Percentiles rank a stretch among this genome's conserved stretches.
phyloP scores from a whole-genome alignment of 306 rosid species.

The Biancaea sappan region DNA sequence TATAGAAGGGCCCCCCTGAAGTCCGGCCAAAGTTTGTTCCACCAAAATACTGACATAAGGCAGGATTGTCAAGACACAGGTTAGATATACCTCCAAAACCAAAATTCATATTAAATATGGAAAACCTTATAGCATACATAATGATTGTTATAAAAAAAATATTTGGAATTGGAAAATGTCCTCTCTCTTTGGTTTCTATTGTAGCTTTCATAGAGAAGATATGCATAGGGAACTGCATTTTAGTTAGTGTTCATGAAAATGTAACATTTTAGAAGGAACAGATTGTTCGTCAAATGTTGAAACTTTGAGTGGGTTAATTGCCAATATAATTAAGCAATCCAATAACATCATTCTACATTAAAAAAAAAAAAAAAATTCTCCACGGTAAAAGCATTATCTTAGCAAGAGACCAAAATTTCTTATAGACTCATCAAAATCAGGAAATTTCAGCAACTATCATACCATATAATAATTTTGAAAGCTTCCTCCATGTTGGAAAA shows the following conservation, averaged over 20 bases:
- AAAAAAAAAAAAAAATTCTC: too few species aligned
- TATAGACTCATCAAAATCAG: slow-evolving; percentile 15
- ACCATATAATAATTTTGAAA: slow-evolving; percentile 98
- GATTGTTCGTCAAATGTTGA: neutral
- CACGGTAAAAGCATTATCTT: slow-evolving; percentile 17
- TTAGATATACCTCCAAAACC: slow-evolving; percentile 7
- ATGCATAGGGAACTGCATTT: neutral
- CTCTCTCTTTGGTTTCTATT: neutral
- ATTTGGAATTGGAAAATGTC: slow-evolving; percentile 13
- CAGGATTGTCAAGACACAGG: slow-evolving; percentile 41
- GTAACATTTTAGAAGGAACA: neutral
- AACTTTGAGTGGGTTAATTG: neutral
- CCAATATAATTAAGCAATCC: neutral
- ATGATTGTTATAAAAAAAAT: slow-evolving; percentile 16
- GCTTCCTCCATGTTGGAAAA: slow-evolving; percentile 95
- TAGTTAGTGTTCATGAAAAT: neutral
- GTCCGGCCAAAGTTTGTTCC: slow-evolving; percentile 98
- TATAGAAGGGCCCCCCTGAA: slow-evolving; percentile 91
- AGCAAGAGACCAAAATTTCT: slow-evolving; percentile 29
- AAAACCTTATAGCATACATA: slow-evolving; percentile 12
- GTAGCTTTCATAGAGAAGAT: neutral
- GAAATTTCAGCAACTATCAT: slow-evolving; percentile 26
- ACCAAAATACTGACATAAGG: slow-evolving; percentile 79
- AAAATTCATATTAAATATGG: slow-evolving; percentile 22
- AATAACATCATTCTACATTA: neutral